Evolutionary conservation across 768 basidiomycete genomes (phyloP).

Genomic region (Lepiota venenata): DNA sequence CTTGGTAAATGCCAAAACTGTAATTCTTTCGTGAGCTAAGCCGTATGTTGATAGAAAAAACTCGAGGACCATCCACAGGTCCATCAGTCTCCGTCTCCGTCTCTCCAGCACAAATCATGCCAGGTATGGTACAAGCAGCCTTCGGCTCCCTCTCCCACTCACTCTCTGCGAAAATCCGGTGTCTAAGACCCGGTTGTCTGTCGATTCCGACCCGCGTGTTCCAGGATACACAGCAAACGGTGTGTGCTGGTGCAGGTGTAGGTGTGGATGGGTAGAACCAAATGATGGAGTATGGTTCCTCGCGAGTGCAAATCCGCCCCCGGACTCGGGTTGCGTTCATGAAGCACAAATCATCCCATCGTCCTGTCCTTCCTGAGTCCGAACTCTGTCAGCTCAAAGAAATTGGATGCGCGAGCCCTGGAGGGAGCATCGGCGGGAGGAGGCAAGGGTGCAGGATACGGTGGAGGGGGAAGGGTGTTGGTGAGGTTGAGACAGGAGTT

Average conservation of each 20-base stretch:
- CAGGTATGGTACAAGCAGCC: constrained; percentile 60
- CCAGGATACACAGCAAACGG: neutral
- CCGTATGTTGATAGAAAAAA: no score
- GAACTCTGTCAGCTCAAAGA: neutral
- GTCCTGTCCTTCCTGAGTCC: neutral
- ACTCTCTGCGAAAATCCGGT: constrained; percentile 7
- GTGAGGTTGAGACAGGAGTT: no score
- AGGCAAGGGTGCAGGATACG: constrained; percentile 1
- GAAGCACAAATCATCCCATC: neutral
- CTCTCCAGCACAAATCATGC: constrained; percentile 61
- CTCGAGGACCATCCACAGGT: constrained; percentile 47
- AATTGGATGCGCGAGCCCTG: neutral
- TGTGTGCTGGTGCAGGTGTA: no score
- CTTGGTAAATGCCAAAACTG: constrained; percentile 70
- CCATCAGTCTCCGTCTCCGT: constrained; percentile 81
- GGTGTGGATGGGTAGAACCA: neutral
- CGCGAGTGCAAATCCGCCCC: neutral
- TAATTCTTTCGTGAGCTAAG: neutral
- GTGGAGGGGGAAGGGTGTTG: neutral
- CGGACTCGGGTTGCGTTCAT: neutral
- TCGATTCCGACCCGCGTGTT: neutral
- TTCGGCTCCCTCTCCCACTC: constrained; percentile 21
- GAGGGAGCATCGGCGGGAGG: neutral
- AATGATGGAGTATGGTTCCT: neutral
- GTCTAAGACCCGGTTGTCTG: neutral